A percentile compares a stretch with the other conserved stretches of the same genome.
phyloP scores from a whole-genome alignment of 352 stramenopile genomes.

The Phytophthora palmivora region DNA sequence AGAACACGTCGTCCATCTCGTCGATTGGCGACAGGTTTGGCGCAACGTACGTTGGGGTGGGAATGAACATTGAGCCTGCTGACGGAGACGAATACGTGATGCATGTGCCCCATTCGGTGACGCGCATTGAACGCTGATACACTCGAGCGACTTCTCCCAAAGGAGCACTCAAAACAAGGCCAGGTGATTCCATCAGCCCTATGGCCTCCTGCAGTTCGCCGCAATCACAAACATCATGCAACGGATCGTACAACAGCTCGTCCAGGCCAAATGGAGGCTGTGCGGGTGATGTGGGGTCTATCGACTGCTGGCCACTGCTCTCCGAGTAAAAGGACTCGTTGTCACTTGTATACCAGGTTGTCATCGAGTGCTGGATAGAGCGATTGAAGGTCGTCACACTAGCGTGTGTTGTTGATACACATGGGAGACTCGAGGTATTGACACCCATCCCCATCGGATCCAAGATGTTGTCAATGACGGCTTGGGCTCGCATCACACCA shows the following conservation, averaged over 20 bases:
- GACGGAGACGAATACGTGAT: conserved; percentile 17
- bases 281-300: conserved; percentile 34
- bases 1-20: conserved; percentile 6
- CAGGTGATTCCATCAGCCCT: conserved; percentile 3
- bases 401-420: neutral
- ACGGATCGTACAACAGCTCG: conserved; percentile 36
- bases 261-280: conserved; percentile 34
- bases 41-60: neutral
- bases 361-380: conserved; percentile 4
- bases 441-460: conserved; percentile 39
- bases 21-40: conserved; percentile 14
- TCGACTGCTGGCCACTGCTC: neutral
- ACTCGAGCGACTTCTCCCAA: conserved; percentile 24
- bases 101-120: conserved; percentile 20
- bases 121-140: conserved; percentile 16
- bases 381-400: neutral
- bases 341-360: conserved; percentile 16
- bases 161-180: conserved; percentile 20
- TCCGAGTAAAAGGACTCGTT: conserved; percentile 4
- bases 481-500: conserved; percentile 22
- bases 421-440: conserved; percentile 2
- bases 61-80: neutral
- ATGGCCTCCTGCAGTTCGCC: conserved; percentile 1
- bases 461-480: conserved; percentile 38
- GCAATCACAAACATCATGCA: conserved; percentile 27